A percentile compares a stretch with the other conserved stretches of the same genome.
Conservation (phyloP, 2,329 filamentous ascomycete species). For the Laburnicola sp. region DNA sequence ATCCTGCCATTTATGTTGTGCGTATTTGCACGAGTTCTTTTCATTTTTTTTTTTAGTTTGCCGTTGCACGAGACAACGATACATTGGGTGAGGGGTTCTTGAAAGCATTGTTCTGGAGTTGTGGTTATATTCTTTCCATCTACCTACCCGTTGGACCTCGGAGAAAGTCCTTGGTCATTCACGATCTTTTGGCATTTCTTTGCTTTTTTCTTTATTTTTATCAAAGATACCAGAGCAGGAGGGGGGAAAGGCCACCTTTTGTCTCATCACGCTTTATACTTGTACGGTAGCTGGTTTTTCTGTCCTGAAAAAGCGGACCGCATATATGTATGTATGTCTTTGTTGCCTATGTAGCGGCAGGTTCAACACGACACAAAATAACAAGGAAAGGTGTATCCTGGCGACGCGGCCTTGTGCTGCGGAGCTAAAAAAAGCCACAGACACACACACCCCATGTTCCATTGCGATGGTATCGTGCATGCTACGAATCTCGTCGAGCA, state of each 20-base stretch:
- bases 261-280: constrained; percentile 25
- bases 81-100: constrained; percentile 12
- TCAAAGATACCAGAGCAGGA: constrained; percentile 45
- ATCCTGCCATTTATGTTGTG: constrained; percentile 1
- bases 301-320: constrained; percentile 6
- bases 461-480: neutral
- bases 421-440: neutral
- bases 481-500: no score
- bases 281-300: constrained; percentile 37
- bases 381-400: constrained; percentile 4
- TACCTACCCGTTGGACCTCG: constrained; percentile 13
- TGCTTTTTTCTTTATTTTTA: constrained; percentile 26
- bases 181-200: constrained; percentile 30
- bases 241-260: constrained; percentile 19
- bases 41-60: constrained; percentile 15
- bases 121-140: no score
- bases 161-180: constrained; percentile 21
- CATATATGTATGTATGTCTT: neutral
- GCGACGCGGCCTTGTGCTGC: constrained; percentile 11
- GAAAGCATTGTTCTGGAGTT: constrained; percentile 18
- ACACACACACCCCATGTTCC: neutral
- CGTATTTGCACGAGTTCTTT: constrained; percentile 9
- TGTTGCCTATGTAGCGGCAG: constrained; percentile 6
- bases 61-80: constrained; percentile 15
- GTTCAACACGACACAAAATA: constrained; percentile 1